These are phyloP conservation scores for Zizania latifolia DNA, from an alignment of 176 grass and related monocot genomes.

Conservation along the genomic window DNA sequence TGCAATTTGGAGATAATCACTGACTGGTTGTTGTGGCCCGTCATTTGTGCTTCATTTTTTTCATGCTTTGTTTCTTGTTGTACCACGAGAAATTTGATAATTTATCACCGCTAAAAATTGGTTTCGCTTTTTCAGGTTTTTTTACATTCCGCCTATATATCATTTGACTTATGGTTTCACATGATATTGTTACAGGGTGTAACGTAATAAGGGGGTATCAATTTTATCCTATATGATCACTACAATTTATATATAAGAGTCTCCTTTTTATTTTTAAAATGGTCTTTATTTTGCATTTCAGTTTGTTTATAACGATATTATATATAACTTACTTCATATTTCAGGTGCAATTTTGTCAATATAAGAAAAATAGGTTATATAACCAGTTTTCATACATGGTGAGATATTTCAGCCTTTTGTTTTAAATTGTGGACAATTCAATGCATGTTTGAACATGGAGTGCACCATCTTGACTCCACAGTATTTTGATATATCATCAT, in stretches of 20 bases:
- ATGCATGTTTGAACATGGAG: neutral
- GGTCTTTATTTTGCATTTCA: neutral
- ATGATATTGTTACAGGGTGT: too few relatives aligned
- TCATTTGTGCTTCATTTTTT: too few relatives aligned
- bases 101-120: too few relatives aligned
- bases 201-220: too few relatives aligned
- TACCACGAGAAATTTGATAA: too few relatives aligned
- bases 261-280: neutral
- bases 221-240: neutral
- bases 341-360: neutral
- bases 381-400: neutral
- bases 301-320: neutral
- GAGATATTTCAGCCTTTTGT: conserved; percentile 1
- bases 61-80: too few relatives aligned
- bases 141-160: too few relatives aligned
- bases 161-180: too few relatives aligned
- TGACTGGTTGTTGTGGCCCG: too few relatives aligned
- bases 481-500: too few relatives aligned
- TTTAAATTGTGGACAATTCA: neutral
- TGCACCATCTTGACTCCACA: neutral
- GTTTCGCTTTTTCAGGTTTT: too few relatives aligned
- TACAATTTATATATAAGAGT: neutral
- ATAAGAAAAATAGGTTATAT: neutral
- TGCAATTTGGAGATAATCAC: too few relatives aligned
- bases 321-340: neutral